Base-by-base conservation (phyloP, 352 stramenopile genomes). In the Phytophthora colocasiae region DNA sequence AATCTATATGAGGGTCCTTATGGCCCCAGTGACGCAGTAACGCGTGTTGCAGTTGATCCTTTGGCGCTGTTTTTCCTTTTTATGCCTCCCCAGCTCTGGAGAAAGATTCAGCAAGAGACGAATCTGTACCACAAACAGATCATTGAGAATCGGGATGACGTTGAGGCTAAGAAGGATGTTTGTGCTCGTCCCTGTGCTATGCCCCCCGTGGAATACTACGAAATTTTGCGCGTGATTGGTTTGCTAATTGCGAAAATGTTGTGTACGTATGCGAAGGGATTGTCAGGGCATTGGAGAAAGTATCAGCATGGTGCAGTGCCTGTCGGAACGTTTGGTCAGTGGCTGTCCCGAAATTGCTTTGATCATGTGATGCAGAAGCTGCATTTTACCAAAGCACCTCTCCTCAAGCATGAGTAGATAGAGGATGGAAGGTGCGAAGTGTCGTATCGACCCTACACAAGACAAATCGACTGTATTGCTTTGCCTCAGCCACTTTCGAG, bases 291-390 rank as follows among this genome's bases (percentile, higher is more conserved):
- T 40, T 41, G 46, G 24, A 36, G 45, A 38, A 38, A 53, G 14
- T 0, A 27, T 15, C 24, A 41, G 12, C 12, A 53, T 8, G 46
- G 46, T 27, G 46, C 46, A 22, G 26, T 53, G 17, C 46, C 27
- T 0, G 3, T 40, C 9, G 46, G 27, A 17, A 53, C 46, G 1
- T 53, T 53, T 8, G 27, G 46, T 3, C 46, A 26, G 17, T 53
- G 15, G 27, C 26, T 41, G 6, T 17, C 46, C 4, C 27, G 27
- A 11, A 53, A 40, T n/a, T 27, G 27, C 10, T 53, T 53, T 39
- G 46, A 39, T 24, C 29, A 40, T 19, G 14, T 53, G 4, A 53
- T 53, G 46, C 46, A 53, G 46, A 53, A 53, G 17, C 9, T 53
- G 26, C 27, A 53, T 12, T 53, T 41, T 27, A 53, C 27, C 27